phyloP scores from a whole-genome alignment of 805 yeast genomes.

The Myxozyma neotropica region DNA sequence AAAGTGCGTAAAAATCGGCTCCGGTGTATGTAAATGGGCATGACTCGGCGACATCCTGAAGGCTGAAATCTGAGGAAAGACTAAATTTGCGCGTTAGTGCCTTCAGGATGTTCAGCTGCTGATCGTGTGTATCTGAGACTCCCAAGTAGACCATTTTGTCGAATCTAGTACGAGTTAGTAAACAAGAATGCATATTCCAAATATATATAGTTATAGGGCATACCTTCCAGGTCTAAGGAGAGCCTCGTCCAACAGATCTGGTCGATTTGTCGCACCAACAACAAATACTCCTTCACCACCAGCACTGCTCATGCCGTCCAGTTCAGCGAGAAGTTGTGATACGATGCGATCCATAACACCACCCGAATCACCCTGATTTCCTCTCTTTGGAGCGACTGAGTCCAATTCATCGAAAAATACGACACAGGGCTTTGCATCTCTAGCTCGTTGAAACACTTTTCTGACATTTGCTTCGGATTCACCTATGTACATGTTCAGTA shows the following conservation, averaged over 20 bases:
- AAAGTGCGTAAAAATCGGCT: constrained; percentile 95
- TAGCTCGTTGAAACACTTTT: constrained; percentile 86
- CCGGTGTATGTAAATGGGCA: constrained; percentile 95
- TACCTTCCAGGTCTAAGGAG: constrained; percentile 58
- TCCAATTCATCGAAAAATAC: constrained; percentile 97
- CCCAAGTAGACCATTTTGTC: constrained; percentile 95
- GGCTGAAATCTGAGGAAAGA: constrained; percentile 60
- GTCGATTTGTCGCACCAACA: constrained; percentile 98
- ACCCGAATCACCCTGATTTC: constrained; percentile 98
- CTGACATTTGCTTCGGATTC: constrained; percentile 98
- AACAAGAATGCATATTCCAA: background rate
- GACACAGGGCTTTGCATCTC: constrained; percentile 97
- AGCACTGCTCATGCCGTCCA: constrained; percentile 90
- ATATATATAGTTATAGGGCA: background rate
- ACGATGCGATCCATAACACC: constrained; percentile 99
- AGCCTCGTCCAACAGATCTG: constrained; percentile 93
- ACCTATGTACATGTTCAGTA: constrained; percentile 96
- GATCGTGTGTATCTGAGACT: constrained; percentile 85
- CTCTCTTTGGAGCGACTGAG: constrained; percentile 97
- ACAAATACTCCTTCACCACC: constrained; percentile 89
- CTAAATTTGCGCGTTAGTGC: constrained; percentile 81
- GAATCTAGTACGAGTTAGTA: constrained; percentile 73
- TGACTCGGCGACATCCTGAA: constrained; percentile 58
- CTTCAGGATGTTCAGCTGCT: constrained; percentile 79
- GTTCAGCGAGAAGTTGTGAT: constrained; percentile 88